Evolutionary conservation across 257 asterid species (phyloP).

Genomic region (Solanum ossicruentum): DNA sequence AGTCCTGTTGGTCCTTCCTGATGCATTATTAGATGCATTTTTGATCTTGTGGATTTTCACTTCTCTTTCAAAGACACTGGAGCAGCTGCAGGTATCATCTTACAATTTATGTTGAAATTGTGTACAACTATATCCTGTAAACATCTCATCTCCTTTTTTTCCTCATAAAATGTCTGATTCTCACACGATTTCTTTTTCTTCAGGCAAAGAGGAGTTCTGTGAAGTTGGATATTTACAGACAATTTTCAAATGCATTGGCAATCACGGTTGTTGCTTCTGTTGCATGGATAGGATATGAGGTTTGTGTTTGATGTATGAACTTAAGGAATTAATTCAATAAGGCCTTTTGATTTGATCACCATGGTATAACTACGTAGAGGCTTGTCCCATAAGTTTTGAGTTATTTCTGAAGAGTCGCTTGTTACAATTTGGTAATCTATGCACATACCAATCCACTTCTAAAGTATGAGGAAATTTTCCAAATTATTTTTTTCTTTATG

Average conservation of each 20-base stretch:
- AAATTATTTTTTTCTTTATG: neutral
- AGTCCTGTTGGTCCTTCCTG: constrained; percentile 77
- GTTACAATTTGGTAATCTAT: neutral
- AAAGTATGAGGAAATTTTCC: neutral
- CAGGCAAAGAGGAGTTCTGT: constrained; percentile 91
- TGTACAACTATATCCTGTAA: neutral
- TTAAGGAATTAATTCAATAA: neutral
- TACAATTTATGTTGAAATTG: neutral
- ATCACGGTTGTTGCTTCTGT: constrained; percentile 66
- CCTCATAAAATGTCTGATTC: neutral
- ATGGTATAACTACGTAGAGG: neutral
- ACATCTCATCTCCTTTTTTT: neutral
- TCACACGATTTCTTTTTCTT: constrained; percentile 6
- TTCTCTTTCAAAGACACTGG: constrained; percentile 84
- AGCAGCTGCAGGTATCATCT: constrained; percentile 78
- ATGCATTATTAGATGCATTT: constrained; percentile 85
- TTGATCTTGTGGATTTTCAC: constrained; percentile 94
- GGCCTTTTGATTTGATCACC: neutral
- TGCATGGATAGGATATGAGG: constrained; percentile 97
- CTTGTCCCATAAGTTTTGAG: neutral
- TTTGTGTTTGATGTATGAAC: constrained; percentile 15
- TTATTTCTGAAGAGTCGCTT: neutral
- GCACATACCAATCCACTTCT: neutral
- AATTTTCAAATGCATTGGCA: constrained; percentile 88
- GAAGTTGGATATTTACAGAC: constrained; percentile 84